Evolutionary conservation across 257 asterid genomes (phyloP).

Genomic region (Rauvolfia tetraphylla): DNA sequence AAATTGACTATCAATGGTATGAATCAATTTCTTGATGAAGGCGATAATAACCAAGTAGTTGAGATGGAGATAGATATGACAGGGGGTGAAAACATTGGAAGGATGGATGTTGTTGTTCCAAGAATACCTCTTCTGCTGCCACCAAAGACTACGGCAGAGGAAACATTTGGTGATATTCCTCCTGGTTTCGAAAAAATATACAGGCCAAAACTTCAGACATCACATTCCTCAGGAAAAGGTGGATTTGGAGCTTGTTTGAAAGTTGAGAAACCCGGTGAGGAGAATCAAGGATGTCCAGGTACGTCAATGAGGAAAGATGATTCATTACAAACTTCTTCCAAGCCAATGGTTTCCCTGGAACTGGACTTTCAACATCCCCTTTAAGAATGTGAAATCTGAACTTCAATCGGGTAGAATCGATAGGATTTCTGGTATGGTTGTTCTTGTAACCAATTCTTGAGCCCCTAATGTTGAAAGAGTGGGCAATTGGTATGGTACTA

Average conservation of each 20-base stretch:
- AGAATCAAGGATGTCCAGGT: background rate
- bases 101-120: constrained; percentile 26
- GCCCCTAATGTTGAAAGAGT: background rate
- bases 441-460: too few species aligned
- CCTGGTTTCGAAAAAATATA: constrained; percentile 29
- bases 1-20: constrained; percentile 2
- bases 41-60: constrained; percentile 11
- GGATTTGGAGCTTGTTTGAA: background rate
- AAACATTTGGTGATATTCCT: constrained; percentile 20
- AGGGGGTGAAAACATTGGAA: constrained; percentile 45
- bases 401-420: background rate
- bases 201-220: constrained; percentile 8
- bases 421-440: too few species aligned
- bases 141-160: background rate
- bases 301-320: background rate
- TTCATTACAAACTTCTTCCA: background rate
- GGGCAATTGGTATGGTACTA: background rate
- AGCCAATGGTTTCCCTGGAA: background rate
- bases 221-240: background rate
- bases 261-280: constrained; percentile 1
- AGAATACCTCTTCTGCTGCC: constrained; percentile 1
- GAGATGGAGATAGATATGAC: constrained; percentile 70
- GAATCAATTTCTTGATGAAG: constrained; percentile 1
- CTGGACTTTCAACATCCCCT: background rate
- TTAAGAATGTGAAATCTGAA: constrained; percentile 1